Evolutionary conservation across 805 yeast genomes (phyloP).

Genomic region (Komagataella pseudopastoris): DNA sequence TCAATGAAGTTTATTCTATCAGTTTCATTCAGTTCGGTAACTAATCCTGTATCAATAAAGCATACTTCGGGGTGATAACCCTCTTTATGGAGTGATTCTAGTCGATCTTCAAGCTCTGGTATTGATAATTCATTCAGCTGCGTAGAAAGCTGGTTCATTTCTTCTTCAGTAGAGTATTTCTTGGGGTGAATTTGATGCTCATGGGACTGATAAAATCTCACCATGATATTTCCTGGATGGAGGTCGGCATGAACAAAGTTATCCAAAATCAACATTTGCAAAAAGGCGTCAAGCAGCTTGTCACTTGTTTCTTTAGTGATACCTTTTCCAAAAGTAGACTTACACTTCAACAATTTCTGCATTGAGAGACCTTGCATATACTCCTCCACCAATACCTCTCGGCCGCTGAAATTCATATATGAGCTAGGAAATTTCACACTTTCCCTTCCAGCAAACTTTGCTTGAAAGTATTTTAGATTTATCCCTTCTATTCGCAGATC

Average conservation of each 20-base stretch:
- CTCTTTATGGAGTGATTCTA: constrained; percentile 31
- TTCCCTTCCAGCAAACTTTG: constrained; percentile 41
- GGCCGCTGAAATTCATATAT: constrained; percentile 45
- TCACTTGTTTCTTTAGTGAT: constrained; percentile 62
- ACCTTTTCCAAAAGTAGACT: constrained; percentile 27
- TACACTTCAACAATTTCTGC: constrained; percentile 46
- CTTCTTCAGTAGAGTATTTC: constrained; percentile 28
- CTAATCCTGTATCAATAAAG: constrained; percentile 85
- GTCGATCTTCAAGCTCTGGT: constrained; percentile 29
- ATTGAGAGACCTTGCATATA: constrained; percentile 74
- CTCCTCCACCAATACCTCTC: constrained; percentile 77
- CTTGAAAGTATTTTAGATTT: constrained; percentile 58
- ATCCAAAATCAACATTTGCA: constrained; percentile 85
- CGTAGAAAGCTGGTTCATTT: constrained; percentile 29
- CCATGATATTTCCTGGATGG: constrained; percentile 92
- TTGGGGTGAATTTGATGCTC: constrained; percentile 19
- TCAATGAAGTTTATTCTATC: constrained; percentile 83
- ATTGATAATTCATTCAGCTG: constrained; percentile 22
- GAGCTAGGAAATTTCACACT: constrained; percentile 79
- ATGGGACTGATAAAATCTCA: constrained; percentile 42
- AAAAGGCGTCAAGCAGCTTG: constrained; percentile 79
- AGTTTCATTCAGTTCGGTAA: constrained; percentile 69
- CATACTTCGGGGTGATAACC: constrained; percentile 80
- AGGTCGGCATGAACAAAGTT: constrained; percentile 94
- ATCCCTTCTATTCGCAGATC: constrained; percentile 85